phyloP scores from a whole-genome alignment of 2,329 filamentous ascomycete genomes.

The Sclerotinia spermophila region DNA sequence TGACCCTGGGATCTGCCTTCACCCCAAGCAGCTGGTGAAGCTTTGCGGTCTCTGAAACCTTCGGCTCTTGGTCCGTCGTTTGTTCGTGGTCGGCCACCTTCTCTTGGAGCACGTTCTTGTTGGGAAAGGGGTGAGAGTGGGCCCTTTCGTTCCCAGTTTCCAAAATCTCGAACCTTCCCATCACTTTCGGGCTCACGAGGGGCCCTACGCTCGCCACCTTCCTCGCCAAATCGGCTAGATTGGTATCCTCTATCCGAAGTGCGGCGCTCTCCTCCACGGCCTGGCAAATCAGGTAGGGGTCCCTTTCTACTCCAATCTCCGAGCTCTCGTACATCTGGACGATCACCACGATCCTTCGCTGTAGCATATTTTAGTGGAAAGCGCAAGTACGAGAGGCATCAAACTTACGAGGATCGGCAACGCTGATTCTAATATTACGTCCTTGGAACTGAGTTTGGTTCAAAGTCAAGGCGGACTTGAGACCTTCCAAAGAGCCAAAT shows the following conservation, averaged over 20 bases:
- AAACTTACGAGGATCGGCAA: slow-evolving; percentile 92
- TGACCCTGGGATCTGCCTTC: slow-evolving; percentile 50
- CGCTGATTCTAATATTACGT: slow-evolving; percentile 85
- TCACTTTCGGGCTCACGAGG: slow-evolving; percentile 64
- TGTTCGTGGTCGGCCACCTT: slow-evolving; percentile 55
- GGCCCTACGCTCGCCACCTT: slow-evolving; percentile 68
- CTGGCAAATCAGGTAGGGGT: slow-evolving; percentile 71
- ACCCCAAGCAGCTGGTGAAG: slow-evolving; percentile 74
- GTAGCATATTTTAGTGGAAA: slow-evolving; percentile 21
- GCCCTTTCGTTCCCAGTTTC: slow-evolving; percentile 93
- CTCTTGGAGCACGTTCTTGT: slow-evolving; percentile 52
- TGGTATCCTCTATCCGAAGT: slow-evolving; percentile 48
- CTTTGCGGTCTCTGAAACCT: slow-evolving; percentile 57
- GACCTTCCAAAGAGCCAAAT: slow-evolving; percentile 79
- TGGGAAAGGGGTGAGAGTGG: slow-evolving; percentile 71
- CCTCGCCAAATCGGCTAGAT: slow-evolving; percentile 34
- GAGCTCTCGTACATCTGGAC: slow-evolving; percentile 72
- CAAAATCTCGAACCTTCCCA: slow-evolving; percentile 74
- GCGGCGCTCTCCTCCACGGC: slow-evolving; percentile 47
- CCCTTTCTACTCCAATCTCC: slow-evolving; percentile 92
- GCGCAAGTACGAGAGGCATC: background rate
- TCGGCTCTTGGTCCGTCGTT: slow-evolving; percentile 59
- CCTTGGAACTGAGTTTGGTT: slow-evolving; percentile 82
- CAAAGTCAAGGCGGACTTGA: slow-evolving; percentile 84
- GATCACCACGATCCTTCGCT: slow-evolving; percentile 76